phyloP scores from a whole-genome alignment of 139 green algal species.

The Chlamydomonas eustigma region DNA sequence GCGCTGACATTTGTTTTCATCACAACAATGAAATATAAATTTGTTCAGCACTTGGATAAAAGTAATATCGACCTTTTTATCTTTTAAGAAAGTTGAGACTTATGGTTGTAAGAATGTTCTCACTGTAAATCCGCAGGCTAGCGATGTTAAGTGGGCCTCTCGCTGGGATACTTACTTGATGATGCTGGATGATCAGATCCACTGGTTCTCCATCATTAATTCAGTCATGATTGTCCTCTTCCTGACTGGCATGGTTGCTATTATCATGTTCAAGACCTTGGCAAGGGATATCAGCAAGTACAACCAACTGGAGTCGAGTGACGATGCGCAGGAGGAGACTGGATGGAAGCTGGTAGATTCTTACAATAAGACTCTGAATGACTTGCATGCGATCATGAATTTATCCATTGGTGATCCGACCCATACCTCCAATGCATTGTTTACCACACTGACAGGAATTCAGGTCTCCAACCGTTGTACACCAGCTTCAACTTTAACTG shows the following conservation, averaged over 20 bases:
- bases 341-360: slow-evolving; percentile 92
- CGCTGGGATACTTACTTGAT: slow-evolving; percentile 98
- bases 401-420: background rate
- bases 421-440: background rate
- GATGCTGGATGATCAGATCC: slow-evolving; percentile 94
- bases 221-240: slow-evolving; percentile 99
- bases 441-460: background rate
- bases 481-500: too few relatives aligned
- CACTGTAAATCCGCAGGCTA: slow-evolving; percentile 28
- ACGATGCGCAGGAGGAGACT: slow-evolving; percentile 93
- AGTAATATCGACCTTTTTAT: too few relatives aligned
- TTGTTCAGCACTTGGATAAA: too few relatives aligned
- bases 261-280: slow-evolving; percentile 98
- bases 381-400: background rate
- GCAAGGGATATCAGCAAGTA: slow-evolving; percentile 94
- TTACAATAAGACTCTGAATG: background rate
- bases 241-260: slow-evolving; percentile 95
- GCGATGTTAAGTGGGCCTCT: slow-evolving; percentile 91
- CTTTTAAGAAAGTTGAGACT: too few relatives aligned
- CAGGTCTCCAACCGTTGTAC: background rate
- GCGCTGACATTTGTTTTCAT: background rate
- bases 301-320: slow-evolving; percentile 93
- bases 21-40: too few relatives aligned
- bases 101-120: too few relatives aligned
- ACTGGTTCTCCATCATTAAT: slow-evolving; percentile 99